These are phyloP conservation scores for Zymoseptoria brevis DNA, from an alignment of 2,329 filamentous ascomycete species.

Conservation along the genomic window DNA sequence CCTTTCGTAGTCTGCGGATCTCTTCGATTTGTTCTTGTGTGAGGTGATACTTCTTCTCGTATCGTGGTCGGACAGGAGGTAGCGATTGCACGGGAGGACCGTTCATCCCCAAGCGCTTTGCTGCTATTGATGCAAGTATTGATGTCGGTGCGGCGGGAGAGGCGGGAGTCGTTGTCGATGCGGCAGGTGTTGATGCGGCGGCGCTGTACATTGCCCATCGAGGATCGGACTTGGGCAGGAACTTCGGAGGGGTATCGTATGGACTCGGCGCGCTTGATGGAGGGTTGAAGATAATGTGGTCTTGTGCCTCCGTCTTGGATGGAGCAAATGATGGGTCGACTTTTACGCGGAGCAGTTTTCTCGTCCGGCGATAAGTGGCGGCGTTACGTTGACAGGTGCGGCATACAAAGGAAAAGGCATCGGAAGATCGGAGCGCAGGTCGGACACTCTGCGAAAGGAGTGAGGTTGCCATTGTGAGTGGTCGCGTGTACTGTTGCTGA, in stretches of 20 bases:
- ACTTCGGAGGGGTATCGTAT: slow-evolving; percentile 57
- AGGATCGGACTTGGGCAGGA: slow-evolving; percentile 53
- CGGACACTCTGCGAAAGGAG: slow-evolving; percentile 14
- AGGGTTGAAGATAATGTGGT: slow-evolving; percentile 59
- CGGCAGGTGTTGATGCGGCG: slow-evolving; percentile 12
- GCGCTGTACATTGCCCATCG: slow-evolving; percentile 28
- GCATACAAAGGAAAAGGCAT: slow-evolving; percentile 22
- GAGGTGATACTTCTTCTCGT: slow-evolving; percentile 56
- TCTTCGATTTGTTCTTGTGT: slow-evolving; percentile 49
- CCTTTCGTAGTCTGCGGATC: slow-evolving; percentile 48
- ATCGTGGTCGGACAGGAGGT: slow-evolving; percentile 42
- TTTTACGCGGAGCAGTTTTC: slow-evolving; percentile 40
- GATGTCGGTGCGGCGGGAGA: slow-evolving; percentile 8
- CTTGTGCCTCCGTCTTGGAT: slow-evolving; percentile 31
- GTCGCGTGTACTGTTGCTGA: slow-evolving; percentile 11
- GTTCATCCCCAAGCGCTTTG: slow-evolving; percentile 12
- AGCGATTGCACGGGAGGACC: slow-evolving; percentile 32
- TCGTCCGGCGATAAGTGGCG: slow-evolving; percentile 40
- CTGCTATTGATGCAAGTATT: slow-evolving; percentile 16
- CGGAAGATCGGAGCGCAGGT: slow-evolving; percentile 17
- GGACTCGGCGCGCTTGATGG: slow-evolving; percentile 56
- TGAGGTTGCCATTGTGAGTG: slow-evolving; percentile 16
- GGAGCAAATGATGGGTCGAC: slow-evolving; percentile 37
- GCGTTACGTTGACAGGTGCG: slow-evolving; percentile 32
- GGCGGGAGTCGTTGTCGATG: slow-evolving; percentile 11